Conservation (phyloP, 345 rosid species). For the Aquilaria malaccensis region DNA sequence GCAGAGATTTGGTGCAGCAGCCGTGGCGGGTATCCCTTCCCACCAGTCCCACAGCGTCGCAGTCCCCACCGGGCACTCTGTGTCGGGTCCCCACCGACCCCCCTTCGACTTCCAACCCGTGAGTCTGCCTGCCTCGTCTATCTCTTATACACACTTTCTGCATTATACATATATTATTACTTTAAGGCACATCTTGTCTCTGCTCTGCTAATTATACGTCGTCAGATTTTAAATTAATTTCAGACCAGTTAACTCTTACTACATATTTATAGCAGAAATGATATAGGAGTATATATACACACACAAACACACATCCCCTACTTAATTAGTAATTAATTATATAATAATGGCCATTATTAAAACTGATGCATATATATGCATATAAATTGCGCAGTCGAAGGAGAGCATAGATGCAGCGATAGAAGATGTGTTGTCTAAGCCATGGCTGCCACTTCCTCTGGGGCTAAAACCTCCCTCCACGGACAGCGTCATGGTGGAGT, state of each 20-base stretch:
- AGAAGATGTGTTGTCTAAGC: constrained; percentile 68
- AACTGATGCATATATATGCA: not conserved
- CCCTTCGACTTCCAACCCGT: constrained; percentile 65
- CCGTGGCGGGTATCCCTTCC: constrained; percentile 52
- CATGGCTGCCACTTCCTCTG: constrained; percentile 81
- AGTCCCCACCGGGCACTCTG: constrained; percentile 22
- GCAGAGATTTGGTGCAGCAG: constrained; percentile 47
- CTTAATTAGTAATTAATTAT: too few species aligned
- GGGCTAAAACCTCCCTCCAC: constrained; percentile 69
- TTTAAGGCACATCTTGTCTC: too few species aligned
- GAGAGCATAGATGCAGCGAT: constrained; percentile 72
- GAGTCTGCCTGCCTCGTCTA: constrained; percentile 20
- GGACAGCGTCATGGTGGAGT: constrained; percentile 58
- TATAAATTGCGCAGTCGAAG: constrained; percentile 32
- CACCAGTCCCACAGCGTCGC: constrained; percentile 34
- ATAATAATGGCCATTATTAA: too few species aligned
- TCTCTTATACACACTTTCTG: too few species aligned
- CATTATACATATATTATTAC: too few species aligned
- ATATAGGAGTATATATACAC: too few species aligned
- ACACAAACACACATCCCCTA: too few species aligned
- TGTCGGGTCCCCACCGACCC: constrained; percentile 26
- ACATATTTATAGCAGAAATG: too few species aligned
- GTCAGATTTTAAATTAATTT: too few species aligned
- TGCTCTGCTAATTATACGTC: too few species aligned
- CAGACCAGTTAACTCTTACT: too few species aligned